A percentile compares a stretch with the other conserved stretches of the same genome.
Evolutionary conservation across 164 flowering plant genomes (phyloP).

Genomic region (Echeveria elegans): DNA sequence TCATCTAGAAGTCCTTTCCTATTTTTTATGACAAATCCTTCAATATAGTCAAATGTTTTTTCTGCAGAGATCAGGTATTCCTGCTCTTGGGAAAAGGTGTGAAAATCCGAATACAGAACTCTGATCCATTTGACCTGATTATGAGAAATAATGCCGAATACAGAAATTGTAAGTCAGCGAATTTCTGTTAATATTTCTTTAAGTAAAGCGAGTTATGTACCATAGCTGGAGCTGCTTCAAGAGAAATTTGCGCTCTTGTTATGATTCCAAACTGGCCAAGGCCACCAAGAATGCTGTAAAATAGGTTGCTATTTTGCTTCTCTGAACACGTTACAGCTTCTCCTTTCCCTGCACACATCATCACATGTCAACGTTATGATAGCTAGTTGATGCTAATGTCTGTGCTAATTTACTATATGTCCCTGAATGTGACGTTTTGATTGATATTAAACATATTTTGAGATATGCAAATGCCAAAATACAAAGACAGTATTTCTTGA

Average conservation of each 20-base stretch:
- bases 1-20: slow-evolving; percentile 40
- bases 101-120: slow-evolving; percentile 39
- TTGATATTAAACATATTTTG: too few relatives aligned
- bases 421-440: neutral
- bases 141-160: neutral
- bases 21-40: slow-evolving; percentile 50
- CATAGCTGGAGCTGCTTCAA: slow-evolving; percentile 47
- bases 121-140: slow-evolving; percentile 64
- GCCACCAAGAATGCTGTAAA: slow-evolving; percentile 53
- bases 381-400: neutral
- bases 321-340: slow-evolving; percentile 42
- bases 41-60: slow-evolving; percentile 41
- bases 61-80: slow-evolving; percentile 42
- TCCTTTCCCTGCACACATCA: slow-evolving; percentile 41
- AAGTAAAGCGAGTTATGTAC: slow-evolving; percentile 17
- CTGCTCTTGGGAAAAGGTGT: slow-evolving; percentile 40
- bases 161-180: neutral
- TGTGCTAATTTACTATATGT: neutral
- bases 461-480: neutral
- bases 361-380: slow-evolving; percentile 1
- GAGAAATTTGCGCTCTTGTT: slow-evolving; percentile 41
- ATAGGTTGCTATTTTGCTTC: slow-evolving; percentile 37
- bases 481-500: neutral
- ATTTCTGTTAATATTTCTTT: too few relatives aligned
- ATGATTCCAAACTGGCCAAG: slow-evolving; percentile 63